Base-by-base conservation (phyloP, 1,139 yeast genomes). In the Pichia sp. region DNA sequence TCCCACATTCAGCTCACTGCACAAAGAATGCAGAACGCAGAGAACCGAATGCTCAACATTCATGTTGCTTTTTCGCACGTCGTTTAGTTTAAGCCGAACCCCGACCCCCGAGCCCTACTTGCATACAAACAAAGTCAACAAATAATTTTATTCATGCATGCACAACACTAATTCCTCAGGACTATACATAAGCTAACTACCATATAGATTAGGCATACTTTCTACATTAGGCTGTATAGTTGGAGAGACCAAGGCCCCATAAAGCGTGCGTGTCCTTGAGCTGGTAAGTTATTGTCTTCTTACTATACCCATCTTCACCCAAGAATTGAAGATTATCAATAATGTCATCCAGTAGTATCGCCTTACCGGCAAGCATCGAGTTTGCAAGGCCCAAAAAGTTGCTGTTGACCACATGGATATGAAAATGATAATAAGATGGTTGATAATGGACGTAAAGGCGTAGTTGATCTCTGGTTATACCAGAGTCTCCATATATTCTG, bases 361-460 rank as follows among this genome's bases (percentile, higher is more conserved):
- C 95, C 50, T 82, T 83, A 1, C 97, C 97, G 10, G 74, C 77
- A 12, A 75, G 65, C 33, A 78, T 71, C 3, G 88, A 83, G 42
- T 73, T 74, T 7, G 87, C 91, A 33, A 80, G 55, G 1, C 94
- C 94, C 1, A 78, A 75, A 47, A 83, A 84, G 18, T 62, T 67
- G 7, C 83, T 67, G 49, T 81, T 82, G 18, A 87, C 94, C n/a
- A 84, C 78, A 54, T 91, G 98, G 25, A 91, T 69, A 56, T 91
- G 98, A 65, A 91, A 80, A 53, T 91, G 97, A 54, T 91, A 91
- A 56, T 91, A 91, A 0, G 96, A 84, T 0, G 99, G 99, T 45
- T 88, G 97, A 57, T 91, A 87, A 56, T 87, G 97, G 35, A 87
- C 69, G 53, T 81, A 88, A 2, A 86, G 57, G 43, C 94, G 71